Evolutionary conservation across 768 basidiomycete species (phyloP), one percentile per base, ranked within the genome.

Genomic region (Leucocoprinus birnbaumii): DNA sequence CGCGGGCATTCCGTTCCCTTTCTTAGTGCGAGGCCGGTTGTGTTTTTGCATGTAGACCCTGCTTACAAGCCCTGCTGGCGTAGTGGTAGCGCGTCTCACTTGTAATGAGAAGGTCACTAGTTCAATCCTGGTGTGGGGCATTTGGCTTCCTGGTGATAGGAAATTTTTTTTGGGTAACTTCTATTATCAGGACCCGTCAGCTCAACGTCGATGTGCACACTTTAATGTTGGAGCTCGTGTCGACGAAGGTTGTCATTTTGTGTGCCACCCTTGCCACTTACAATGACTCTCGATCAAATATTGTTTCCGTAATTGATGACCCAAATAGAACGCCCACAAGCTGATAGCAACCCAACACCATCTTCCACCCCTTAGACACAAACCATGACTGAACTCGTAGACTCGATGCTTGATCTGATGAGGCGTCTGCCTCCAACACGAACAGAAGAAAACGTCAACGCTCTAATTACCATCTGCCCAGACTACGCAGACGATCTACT

Each of bases 401-500:
- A 94, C 65, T 89, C 91, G 53, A 94, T 96, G 86, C 86, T 98
- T 38, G 96, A 98, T 74, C 83, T 98, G 46, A 89, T 95, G 82
- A 84, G 97, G 51, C 88, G 97, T 14, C 81, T 98, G n/a, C 97
- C 97, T 7, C 96, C 97, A 2, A 90, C 86, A 7, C 76, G 85
- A 18, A 88, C 94, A 44, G 87, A 94, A 65, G 84, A 90, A 67
- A 98, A 96, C 71, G 85, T 98, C 59, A 76, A 83, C 45, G 78
- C 85, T 24, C 85, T 98, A 25, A 84, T 91, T 56, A 75, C 76
- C 45, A 86, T 98, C 66, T 88, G 86, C 57, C 96, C 96, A 26
- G 95, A 98, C 66, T 87, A 91, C 65, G 90, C 94, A 7, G 97
- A 98, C 65, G 97, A 98, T 74, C 82, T 99, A 18, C 78, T 97